A percentile compares a stretch with the other conserved stretches of the same genome.
Conservation (phyloP, 1,139 yeast genomes). For the Saccharomycopsis hybrid region DNA sequence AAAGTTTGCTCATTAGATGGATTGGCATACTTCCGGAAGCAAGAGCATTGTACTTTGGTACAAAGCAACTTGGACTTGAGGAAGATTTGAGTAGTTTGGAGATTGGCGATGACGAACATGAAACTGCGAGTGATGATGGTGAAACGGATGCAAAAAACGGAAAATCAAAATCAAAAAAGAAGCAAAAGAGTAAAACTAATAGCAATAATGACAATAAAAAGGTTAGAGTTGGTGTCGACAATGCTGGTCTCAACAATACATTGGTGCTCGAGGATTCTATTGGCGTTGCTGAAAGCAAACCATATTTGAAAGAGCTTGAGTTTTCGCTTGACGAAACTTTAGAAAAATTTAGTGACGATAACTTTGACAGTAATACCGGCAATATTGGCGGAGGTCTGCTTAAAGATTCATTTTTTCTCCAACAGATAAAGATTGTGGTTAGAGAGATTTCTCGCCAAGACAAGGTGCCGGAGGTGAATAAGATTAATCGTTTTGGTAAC, state of each 20-base stretch:
- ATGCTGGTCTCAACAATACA: too few species aligned
- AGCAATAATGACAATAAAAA: not conserved
- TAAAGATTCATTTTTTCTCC: not conserved
- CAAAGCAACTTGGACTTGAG: constrained; percentile 22
- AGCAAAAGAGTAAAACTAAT: not conserved
- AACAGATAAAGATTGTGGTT: not conserved
- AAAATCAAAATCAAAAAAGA: not conserved
- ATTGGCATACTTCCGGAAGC: constrained; percentile 48
- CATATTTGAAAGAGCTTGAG: too few species aligned
- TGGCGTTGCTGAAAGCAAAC: too few species aligned
- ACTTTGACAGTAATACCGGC: not conserved
- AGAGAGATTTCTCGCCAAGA: not conserved
- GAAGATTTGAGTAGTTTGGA: not conserved
- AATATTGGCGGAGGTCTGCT: not conserved
- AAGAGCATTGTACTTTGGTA: constrained; percentile 31
- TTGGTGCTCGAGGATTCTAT: too few species aligned
- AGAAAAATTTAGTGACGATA: not conserved
- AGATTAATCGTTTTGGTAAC: not conserved
- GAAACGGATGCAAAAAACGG: not conserved
- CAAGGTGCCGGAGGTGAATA: not conserved
- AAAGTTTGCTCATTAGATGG: constrained; percentile 54
- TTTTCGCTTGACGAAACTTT: not conserved
- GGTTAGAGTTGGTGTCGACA: too few species aligned
- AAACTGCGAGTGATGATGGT: not conserved
- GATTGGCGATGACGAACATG: too few species aligned